Conservation (phyloP, 106 monocot species). For the Agapanthus africanus region DNA sequence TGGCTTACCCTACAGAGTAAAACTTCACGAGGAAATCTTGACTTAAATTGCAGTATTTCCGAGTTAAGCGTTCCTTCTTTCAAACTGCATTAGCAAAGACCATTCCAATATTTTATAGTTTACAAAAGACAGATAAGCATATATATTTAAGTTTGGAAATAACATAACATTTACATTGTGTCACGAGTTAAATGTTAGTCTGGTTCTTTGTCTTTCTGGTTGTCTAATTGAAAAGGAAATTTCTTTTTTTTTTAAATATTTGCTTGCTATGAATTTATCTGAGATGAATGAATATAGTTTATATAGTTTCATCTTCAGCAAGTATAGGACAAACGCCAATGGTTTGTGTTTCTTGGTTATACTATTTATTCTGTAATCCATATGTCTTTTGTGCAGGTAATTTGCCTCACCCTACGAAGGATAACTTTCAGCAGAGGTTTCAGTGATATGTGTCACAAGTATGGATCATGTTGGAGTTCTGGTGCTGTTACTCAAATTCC, state of each 20-base stretch:
- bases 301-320: too few relatives aligned
- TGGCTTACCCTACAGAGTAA: constrained; percentile 87
- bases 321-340: background rate
- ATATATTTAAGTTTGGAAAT: background rate
- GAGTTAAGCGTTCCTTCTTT: constrained; percentile 95
- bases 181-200: background rate
- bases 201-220: background rate
- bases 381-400: background rate
- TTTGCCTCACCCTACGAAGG: background rate
- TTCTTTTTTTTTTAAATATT: too few relatives aligned
- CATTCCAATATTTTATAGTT: background rate
- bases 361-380: background rate
- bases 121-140: background rate
- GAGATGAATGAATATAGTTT: background rate
- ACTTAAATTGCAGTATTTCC: constrained; percentile 90
- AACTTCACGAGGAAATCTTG: constrained; percentile 94
- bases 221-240: background rate
- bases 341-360: background rate
- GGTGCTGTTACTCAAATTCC: background rate
- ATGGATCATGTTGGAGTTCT: background rate
- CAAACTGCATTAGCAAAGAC: constrained; percentile 50
- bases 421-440: background rate
- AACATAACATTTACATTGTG: background rate
- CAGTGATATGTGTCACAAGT: background rate
- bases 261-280: too few relatives aligned